A percentile compares a stretch with the other conserved stretches of the same genome.
These are phyloP conservation scores for Dalbergia oliveri DNA, from an alignment of 306 rosid genomes.

Conservation along the genomic window DNA sequence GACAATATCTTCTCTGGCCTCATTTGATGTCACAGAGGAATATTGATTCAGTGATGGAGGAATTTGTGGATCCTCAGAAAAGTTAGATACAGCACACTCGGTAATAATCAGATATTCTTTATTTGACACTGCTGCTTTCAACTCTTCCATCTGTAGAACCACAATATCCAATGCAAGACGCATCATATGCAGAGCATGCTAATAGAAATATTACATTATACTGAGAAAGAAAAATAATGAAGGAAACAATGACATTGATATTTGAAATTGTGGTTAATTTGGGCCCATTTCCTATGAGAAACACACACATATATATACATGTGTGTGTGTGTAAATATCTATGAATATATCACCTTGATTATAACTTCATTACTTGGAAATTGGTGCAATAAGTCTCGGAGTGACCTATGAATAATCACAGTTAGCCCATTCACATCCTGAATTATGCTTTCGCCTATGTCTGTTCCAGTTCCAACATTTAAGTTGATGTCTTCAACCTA, in stretches of 20 bases:
- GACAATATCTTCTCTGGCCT: slow-evolving; percentile 49
- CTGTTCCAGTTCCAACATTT: slow-evolving; percentile 85
- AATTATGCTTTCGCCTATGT: slow-evolving; percentile 89
- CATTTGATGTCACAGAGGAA: slow-evolving; percentile 52
- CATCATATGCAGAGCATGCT: slow-evolving; percentile 27
- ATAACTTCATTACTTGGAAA: slow-evolving; percentile 75
- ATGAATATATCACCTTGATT: slow-evolving; percentile 64
- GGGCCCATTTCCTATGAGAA: slow-evolving; percentile 34
- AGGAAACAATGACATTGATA: slow-evolving; percentile 20
- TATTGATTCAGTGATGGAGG: slow-evolving; percentile 67
- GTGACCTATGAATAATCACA: slow-evolving; percentile 83
- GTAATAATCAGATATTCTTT: slow-evolving; percentile 87
- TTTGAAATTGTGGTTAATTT: slow-evolving; percentile 15
- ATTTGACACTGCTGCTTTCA: slow-evolving; percentile 92
- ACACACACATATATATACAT: too few relatives aligned
- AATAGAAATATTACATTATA: background rate
- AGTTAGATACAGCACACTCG: slow-evolving; percentile 88
- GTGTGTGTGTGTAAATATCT: too few relatives aligned
- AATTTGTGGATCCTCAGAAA: slow-evolving; percentile 79
- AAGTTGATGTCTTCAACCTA: slow-evolving; percentile 93
- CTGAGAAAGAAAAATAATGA: slow-evolving; percentile 17
- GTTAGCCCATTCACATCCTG: slow-evolving; percentile 93
- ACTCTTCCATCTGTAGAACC: slow-evolving; percentile 75
- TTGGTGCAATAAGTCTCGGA: slow-evolving; percentile 78
- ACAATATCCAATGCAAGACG: slow-evolving; percentile 43